Evolutionary conservation across 768 basidiomycete genomes (phyloP).

Genomic region (Phaeotremella skinneri): DNA sequence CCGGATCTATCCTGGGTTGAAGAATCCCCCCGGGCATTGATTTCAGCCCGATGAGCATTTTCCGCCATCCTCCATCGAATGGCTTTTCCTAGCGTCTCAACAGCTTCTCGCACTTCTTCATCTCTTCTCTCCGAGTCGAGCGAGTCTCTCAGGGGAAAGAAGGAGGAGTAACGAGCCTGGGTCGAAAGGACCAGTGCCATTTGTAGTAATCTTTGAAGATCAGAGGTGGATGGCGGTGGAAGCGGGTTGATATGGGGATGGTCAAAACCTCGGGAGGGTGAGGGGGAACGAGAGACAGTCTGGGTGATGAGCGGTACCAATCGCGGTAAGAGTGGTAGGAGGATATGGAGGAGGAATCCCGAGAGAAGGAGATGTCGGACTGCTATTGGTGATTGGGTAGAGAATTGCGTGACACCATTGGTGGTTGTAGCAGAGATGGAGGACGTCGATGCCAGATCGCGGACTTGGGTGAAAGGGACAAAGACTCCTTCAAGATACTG

Average conservation of each 20-base stretch:
- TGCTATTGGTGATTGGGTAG: slow-evolving; percentile 22
- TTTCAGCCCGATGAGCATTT: neutral
- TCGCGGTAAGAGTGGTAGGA: slow-evolving; percentile 43
- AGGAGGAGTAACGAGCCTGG: slow-evolving; percentile 42
- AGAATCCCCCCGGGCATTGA: neutral
- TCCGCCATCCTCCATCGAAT: slow-evolving; percentile 23
- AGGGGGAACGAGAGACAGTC: neutral
- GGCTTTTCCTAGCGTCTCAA: slow-evolving; percentile 37
- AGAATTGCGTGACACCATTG: neutral
- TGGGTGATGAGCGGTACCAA: slow-evolving; percentile 30
- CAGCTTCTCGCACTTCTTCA: slow-evolving; percentile 33
- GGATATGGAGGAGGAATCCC: slow-evolving; percentile 47
- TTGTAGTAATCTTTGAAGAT: slow-evolving; percentile 43
- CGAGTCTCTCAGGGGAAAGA: slow-evolving; percentile 16
- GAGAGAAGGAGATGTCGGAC: slow-evolving; percentile 47
- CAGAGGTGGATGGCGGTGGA: slow-evolving; percentile 26
- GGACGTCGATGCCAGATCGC: slow-evolving; percentile 24
- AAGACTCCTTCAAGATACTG: slow-evolving; percentile 51
- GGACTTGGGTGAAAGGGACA: slow-evolving; percentile 45
- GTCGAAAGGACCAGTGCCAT: slow-evolving; percentile 47
- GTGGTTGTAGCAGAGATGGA: slow-evolving; percentile 14
- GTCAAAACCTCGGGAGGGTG: neutral
- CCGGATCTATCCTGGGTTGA: neutral
- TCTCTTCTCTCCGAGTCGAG: slow-evolving; percentile 21
- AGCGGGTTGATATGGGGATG: slow-evolving; percentile 2